A percentile compares a stretch with the other conserved stretches of the same genome.
These are phyloP conservation scores for Globisporangium rhizosaccharum DNA, from an alignment of 352 stramenopile species.

Conservation along the genomic window DNA sequence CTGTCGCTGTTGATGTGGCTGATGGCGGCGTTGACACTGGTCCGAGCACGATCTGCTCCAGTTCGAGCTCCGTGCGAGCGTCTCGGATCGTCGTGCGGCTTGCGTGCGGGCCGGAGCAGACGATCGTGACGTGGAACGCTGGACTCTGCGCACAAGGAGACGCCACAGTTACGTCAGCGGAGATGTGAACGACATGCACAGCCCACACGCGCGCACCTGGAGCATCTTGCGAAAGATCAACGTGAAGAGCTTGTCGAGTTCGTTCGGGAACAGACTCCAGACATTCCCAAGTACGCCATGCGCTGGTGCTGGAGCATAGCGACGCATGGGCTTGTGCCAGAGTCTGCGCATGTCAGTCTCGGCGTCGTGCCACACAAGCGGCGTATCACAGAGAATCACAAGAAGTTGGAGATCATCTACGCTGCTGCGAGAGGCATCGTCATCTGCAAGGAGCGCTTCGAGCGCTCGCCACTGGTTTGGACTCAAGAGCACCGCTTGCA, in stretches of 20 bases:
- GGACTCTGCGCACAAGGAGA: slow-evolving; percentile 1
- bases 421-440: not conserved
- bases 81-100: slow-evolving; percentile 32
- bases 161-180: not conserved
- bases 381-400: slow-evolving; percentile 50
- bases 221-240: slow-evolving; percentile 32
- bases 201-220: slow-evolving; percentile 15
- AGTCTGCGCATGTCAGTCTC: slow-evolving; percentile 12
- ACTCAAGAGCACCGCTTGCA: slow-evolving; percentile 25
- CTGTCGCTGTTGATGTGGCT: slow-evolving; percentile 1
- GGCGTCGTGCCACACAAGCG: slow-evolving; percentile 33
- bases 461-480: slow-evolving; percentile 27
- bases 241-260: slow-evolving; percentile 27
- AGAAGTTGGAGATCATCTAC: slow-evolving; percentile 11
- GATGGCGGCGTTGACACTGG: slow-evolving; percentile 18
- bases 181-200: not conserved
- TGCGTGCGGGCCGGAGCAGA: slow-evolving; percentile 32
- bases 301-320: not conserved
- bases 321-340: slow-evolving; percentile 7
- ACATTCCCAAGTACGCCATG: not conserved
- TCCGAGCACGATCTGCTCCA: slow-evolving; percentile 49
- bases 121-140: slow-evolving; percentile 30
- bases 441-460: slow-evolving; percentile 16
- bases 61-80: slow-evolving; percentile 13
- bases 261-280: slow-evolving; percentile 37